Conservation (phyloP, 208 protist species). For the Leptomonas pyrrhocoris region DNA sequence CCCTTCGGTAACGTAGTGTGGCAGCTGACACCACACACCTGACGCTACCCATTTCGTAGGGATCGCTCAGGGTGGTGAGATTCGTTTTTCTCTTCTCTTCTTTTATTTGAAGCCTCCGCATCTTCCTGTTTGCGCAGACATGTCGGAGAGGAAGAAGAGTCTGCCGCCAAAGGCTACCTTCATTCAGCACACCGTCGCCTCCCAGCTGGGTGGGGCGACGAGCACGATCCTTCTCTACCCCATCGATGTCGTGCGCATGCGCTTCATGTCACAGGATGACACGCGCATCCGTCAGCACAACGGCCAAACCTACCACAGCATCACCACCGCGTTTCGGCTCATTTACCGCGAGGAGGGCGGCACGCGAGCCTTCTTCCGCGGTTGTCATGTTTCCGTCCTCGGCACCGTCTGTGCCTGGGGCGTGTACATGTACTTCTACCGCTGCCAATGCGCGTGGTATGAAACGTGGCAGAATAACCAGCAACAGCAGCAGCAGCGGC, state of each 20-base stretch:
- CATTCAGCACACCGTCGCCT: constrained; percentile 67
- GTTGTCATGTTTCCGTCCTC: constrained; percentile 65
- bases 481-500: not conserved
- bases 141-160: constrained; percentile 13
- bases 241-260: constrained; percentile 87
- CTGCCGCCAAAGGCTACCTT: constrained; percentile 15
- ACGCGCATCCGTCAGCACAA: constrained; percentile 73
- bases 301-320: constrained; percentile 64
- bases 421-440: constrained; percentile 90
- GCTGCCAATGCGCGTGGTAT: constrained; percentile 38
- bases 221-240: constrained; percentile 85
- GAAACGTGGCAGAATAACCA: constrained; percentile 15
- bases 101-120: not conserved
- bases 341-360: constrained; percentile 66
- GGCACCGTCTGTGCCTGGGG: constrained; percentile 76
- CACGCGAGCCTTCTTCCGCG: constrained; percentile 62
- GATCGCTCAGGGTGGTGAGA: too few relatives aligned
- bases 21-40: too few relatives aligned
- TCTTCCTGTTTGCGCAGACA: not conserved
- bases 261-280: constrained; percentile 90
- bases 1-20: too few relatives aligned
- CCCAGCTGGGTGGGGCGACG: constrained; percentile 53
- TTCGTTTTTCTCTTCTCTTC: constrained; percentile 1
- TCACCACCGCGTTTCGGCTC: constrained; percentile 30
- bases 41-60: too few relatives aligned